Evolutionary conservation across 768 basidiomycete species (phyloP), one percentile per base, ranked within the genome.

Genomic region (Tulasnella sp.): DNA sequence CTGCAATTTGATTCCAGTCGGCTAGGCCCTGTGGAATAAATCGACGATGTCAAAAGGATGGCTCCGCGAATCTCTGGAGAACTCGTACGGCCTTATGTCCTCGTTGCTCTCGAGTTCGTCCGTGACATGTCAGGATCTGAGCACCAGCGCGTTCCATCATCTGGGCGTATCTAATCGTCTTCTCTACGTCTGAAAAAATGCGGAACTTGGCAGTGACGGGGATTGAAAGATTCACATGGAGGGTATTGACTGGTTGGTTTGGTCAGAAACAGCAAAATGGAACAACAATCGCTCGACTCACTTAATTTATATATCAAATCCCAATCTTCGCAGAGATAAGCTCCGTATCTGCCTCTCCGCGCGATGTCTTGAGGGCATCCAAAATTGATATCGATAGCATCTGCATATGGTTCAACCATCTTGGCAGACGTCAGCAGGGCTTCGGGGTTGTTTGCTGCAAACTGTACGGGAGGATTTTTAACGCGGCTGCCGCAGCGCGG

Each of bases 201-300:
- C 98, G 91, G 85, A 98, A 98, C 84, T 99, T 99, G 71, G 96
- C 98, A 0, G 96, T 98, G 2, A 99, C 96, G 2, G 98, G 98
- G n/a, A 98, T 87, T 1, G 89, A 88, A 8, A 99, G 90, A 82
- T 96, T 93, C 46, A 86, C 85, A 84, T 98, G 97, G 0, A 99
- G 88, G 3, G 87, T 95, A 80, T 93, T 94, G 84, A 99, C 97
- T 98, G 83, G 12, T 2, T 36, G 48, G 48, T 82, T 31, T 38
- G 74, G 79, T 42, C 34, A 24, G 24, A 18, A 10, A 74, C 27
- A 14, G 19, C 4, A 16, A 76, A 38, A 46, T 44, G 38, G 31
- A 71, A 71, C 2, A 40, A 42, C 24, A 24, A 21, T 71, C 44
- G 18, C 0, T 58, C 27, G 9, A 92, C 87, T 81, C 77, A 88